Conservation (phyloP, 2,329 filamentous ascomycete species). For the Ampelomyces quisqualis region DNA sequence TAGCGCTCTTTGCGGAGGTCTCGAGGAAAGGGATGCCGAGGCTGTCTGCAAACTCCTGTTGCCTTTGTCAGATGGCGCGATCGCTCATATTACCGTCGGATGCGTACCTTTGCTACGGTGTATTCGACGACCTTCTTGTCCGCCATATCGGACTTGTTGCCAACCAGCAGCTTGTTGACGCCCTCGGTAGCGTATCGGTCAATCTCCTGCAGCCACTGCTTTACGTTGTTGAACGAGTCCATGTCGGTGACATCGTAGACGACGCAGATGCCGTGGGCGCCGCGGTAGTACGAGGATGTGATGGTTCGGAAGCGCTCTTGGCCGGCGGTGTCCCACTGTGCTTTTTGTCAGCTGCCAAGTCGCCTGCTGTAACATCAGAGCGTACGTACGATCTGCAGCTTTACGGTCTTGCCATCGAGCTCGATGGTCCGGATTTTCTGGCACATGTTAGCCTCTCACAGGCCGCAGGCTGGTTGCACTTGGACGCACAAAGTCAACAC, state of each 20-base stretch:
- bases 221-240: slow-evolving; percentile 99
- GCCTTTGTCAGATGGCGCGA: slow-evolving; percentile 16
- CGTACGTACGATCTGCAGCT: slow-evolving; percentile 79
- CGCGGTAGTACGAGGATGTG: slow-evolving; percentile 98
- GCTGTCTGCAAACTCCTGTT: slow-evolving; percentile 96
- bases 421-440: slow-evolving; percentile 99
- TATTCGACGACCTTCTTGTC: slow-evolving; percentile 99
- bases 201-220: slow-evolving; percentile 99
- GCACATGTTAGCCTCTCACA: slow-evolving; percentile 24
- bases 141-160: slow-evolving; percentile 99
- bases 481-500: slow-evolving; percentile 75
- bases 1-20: slow-evolving; percentile 99
- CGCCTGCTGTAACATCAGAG: neutral
- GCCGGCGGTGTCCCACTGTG: slow-evolving; percentile 96
- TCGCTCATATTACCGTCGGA: neutral
- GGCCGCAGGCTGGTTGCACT: slow-evolving; percentile 36
- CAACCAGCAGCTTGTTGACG: slow-evolving; percentile 98
- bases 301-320: slow-evolving; percentile 99
- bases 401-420: slow-evolving; percentile 98
- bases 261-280: slow-evolving; percentile 98
- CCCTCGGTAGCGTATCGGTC: slow-evolving; percentile 98
- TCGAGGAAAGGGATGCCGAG: slow-evolving; percentile 98
- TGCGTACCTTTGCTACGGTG: slow-evolving; percentile 91
- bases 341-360: slow-evolving; percentile 19
- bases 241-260: slow-evolving; percentile 99